Evolutionary conservation across 2,329 filamentous ascomycete species (phyloP).

Genomic region (Diaporthe citri): DNA sequence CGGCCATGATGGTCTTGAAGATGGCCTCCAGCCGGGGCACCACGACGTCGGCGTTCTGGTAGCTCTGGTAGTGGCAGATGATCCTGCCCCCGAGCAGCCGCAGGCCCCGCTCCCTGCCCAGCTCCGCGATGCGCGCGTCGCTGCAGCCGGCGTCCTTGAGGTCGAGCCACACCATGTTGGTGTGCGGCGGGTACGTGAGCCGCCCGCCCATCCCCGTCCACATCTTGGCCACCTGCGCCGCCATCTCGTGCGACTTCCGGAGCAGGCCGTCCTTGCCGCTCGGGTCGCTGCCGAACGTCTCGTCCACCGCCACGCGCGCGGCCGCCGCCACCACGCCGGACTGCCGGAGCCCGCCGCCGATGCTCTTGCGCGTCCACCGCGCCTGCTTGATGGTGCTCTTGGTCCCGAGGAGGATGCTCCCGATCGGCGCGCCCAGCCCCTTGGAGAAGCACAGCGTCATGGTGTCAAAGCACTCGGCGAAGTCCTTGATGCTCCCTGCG

Average conservation of each 20-base stretch:
- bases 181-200: constrained; percentile 78
- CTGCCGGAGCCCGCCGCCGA: constrained; percentile 84
- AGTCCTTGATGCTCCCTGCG: constrained; percentile 56
- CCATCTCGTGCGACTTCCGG: constrained; percentile 69
- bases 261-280: constrained; percentile 73
- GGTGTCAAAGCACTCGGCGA: constrained; percentile 61
- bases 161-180: constrained; percentile 94
- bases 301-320: constrained; percentile 81
- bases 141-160: constrained; percentile 69
- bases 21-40: constrained; percentile 68
- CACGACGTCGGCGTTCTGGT: constrained; percentile 69
- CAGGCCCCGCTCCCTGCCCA: constrained; percentile 58
- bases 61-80: constrained; percentile 72
- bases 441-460: constrained; percentile 72
- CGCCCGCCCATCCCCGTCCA: constrained; percentile 80
- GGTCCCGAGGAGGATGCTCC: constrained; percentile 59
- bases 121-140: constrained; percentile 52
- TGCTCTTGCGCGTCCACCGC: constrained; percentile 82
- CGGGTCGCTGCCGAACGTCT: constrained; percentile 76
- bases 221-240: constrained; percentile 68
- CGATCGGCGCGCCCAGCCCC: constrained; percentile 65
- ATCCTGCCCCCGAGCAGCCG: constrained; percentile 56
- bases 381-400: constrained; percentile 73
- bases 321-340: constrained; percentile 81
- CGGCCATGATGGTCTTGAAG: constrained; percentile 58